These are phyloP conservation scores for Leccinum solheimii DNA, from an alignment of 1,284 basidiomycete species.

Conservation along the genomic window DNA sequence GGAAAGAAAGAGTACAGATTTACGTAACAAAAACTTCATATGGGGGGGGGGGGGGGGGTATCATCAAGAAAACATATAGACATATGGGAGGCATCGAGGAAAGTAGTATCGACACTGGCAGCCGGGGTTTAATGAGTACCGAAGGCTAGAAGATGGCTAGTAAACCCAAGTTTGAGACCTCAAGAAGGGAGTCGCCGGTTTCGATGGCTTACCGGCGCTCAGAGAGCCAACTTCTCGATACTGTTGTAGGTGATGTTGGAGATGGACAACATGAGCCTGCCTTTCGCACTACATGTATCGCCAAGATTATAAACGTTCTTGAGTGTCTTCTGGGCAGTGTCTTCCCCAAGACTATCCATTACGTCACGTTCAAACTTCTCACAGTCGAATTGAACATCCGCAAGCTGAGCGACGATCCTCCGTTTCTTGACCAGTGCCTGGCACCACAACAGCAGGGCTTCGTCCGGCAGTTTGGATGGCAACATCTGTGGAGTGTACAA, in stretches of 20 bases:
- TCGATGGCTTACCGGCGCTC: background rate
- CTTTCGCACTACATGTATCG: background rate
- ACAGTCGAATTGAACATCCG: slow-evolving; percentile 5
- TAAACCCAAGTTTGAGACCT: too few relatives aligned
- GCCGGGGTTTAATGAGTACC: too few relatives aligned
- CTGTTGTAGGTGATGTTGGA: background rate
- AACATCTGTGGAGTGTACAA: background rate
- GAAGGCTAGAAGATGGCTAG: too few relatives aligned
- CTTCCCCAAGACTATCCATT: slow-evolving; percentile 1
- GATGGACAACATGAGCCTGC: background rate
- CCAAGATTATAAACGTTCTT: background rate
- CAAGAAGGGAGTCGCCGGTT: background rate
- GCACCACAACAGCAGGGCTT: background rate
- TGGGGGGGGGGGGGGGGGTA: too few relatives aligned
- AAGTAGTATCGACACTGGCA: too few relatives aligned
- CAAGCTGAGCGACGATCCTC: background rate
- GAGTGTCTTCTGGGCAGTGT: slow-evolving; percentile 36
- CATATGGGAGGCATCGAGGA: too few relatives aligned
- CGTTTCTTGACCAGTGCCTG: background rate
- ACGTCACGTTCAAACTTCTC: background rate
- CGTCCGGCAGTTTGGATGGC: background rate
- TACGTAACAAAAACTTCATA: too few relatives aligned
- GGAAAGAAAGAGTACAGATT: too few relatives aligned
- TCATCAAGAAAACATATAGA: too few relatives aligned
- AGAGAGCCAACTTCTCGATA: background rate